These are phyloP conservation scores for Pyrenopolyporus hunteri DNA, from an alignment of 495 filamentous ascomycete genomes.

Conservation along the genomic window DNA sequence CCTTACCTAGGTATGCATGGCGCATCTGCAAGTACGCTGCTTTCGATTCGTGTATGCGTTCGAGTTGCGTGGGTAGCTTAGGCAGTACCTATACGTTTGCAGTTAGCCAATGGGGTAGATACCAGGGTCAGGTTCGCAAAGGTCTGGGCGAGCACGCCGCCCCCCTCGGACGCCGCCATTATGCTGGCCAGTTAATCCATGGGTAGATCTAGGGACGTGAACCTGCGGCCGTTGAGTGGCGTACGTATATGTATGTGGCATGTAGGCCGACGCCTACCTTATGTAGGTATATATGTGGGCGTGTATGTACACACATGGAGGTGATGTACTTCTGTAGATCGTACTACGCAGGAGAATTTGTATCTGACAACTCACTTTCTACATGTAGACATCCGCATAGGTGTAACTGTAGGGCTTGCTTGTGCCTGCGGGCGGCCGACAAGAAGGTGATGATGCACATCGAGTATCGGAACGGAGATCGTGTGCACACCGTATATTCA, in stretches of 20 bases:
- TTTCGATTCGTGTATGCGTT: slow-evolving; percentile 4
- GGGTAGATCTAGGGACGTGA: slow-evolving; percentile 21
- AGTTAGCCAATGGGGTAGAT: slow-evolving; percentile 18
- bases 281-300: background rate
- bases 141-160: too few relatives aligned
- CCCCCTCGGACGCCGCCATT: slow-evolving; percentile 4
- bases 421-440: background rate
- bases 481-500: too few relatives aligned
- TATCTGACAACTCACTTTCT: slow-evolving; percentile 10
- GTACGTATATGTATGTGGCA: slow-evolving; percentile 1
- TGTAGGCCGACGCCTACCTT: too few relatives aligned
- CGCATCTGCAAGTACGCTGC: background rate
- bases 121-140: slow-evolving; percentile 8
- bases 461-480: too few relatives aligned
- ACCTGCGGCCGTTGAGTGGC: slow-evolving; percentile 1
- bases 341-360: background rate
- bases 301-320: background rate
- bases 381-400: background rate
- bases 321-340: background rate
- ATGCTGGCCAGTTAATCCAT: slow-evolving; percentile 24
- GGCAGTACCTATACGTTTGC: background rate
- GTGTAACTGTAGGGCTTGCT: slow-evolving; percentile 5
- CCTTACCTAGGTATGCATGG: background rate
- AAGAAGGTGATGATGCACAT: too few relatives aligned
- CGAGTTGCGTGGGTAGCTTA: slow-evolving; percentile 2